These are phyloP conservation scores for Chaetomium tenue DNA, from an alignment of 495 filamentous ascomycete genomes.

Conservation along the genomic window DNA sequence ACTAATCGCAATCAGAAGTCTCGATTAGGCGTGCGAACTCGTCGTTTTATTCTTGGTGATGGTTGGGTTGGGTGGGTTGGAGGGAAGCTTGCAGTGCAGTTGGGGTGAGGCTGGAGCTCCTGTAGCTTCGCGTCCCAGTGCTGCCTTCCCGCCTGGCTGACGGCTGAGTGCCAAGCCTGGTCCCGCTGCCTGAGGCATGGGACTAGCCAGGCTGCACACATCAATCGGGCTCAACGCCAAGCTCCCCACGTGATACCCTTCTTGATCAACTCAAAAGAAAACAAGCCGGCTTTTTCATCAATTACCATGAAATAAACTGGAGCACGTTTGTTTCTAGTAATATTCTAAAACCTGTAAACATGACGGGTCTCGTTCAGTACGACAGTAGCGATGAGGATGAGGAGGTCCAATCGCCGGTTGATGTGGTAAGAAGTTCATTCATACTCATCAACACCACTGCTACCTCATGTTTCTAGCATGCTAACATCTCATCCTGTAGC, in stretches of 20 bases:
- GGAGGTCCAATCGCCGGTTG: slow-evolving; percentile 31
- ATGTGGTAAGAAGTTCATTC: slow-evolving; percentile 11
- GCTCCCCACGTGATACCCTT: slow-evolving; percentile 36
- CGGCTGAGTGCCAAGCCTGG: slow-evolving; percentile 23
- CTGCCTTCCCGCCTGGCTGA: slow-evolving; percentile 33
- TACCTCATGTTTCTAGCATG: not conserved
- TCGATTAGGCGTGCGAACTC: not conserved
- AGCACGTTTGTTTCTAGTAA: not conserved
- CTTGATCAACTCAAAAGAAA: slow-evolving; percentile 19
- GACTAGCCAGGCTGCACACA: too few relatives aligned
- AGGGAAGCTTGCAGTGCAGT: slow-evolving; percentile 14
- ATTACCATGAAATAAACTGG: not conserved
- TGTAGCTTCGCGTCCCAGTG: slow-evolving; percentile 43
- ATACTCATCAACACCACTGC: slow-evolving; percentile 1
- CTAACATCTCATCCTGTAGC: slow-evolving; percentile 20
- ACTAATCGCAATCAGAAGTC: not conserved
- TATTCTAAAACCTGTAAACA: not conserved
- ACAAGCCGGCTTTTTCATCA: slow-evolving; percentile 11
- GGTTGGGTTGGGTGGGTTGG: slow-evolving; percentile 20
- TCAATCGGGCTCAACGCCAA: too few relatives aligned
- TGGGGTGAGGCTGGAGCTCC: slow-evolving; percentile 34
- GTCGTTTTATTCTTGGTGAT: slow-evolving; percentile 10
- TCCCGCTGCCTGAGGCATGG: slow-evolving; percentile 8
- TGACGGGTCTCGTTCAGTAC: slow-evolving; percentile 70
- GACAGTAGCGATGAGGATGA: slow-evolving; percentile 79